These are phyloP conservation scores for Plasmodium billcollinsi DNA, from an alignment of 169 alveolate species.

Conservation along the genomic window DNA sequence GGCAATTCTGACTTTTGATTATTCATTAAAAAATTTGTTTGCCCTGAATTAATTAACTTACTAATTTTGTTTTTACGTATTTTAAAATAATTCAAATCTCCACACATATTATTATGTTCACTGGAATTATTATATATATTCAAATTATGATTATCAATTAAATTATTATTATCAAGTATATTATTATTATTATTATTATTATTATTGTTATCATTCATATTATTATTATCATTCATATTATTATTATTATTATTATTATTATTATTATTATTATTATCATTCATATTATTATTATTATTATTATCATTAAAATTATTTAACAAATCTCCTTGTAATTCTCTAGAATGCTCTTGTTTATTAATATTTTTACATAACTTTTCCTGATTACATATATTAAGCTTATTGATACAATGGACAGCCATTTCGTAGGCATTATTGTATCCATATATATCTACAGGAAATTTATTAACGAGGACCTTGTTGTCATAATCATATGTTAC, in stretches of 20 bases:
- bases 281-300: background rate
- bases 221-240: slow-evolving; percentile 14
- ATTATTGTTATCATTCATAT: background rate
- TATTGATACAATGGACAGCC: slow-evolving; percentile 77
- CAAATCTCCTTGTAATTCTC: slow-evolving; percentile 24
- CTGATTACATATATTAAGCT: slow-evolving; percentile 51
- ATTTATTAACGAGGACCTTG: slow-evolving; percentile 66
- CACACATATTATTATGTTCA: slow-evolving; percentile 30
- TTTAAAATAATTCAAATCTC: slow-evolving; percentile 2
- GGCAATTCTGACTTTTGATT: slow-evolving; percentile 7
- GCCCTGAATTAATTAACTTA: slow-evolving; percentile 10
- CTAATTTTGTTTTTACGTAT: slow-evolving; percentile 21
- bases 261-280: background rate
- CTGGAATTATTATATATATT: background rate
- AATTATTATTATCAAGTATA: background rate
- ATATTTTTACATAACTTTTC: slow-evolving; percentile 46
- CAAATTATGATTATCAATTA: slow-evolving; percentile 11
- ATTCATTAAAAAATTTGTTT: slow-evolving; percentile 2
- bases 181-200: background rate
- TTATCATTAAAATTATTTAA: background rate
- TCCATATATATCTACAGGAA: slow-evolving; percentile 70
- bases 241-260: slow-evolving; percentile 11
- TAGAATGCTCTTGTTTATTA: slow-evolving; percentile 16
- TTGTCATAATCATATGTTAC: slow-evolving; percentile 72
- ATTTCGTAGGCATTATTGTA: slow-evolving; percentile 75